Base-by-base conservation (phyloP, 139 green algal species). In the Limnomonas spitsbergensis region DNA sequence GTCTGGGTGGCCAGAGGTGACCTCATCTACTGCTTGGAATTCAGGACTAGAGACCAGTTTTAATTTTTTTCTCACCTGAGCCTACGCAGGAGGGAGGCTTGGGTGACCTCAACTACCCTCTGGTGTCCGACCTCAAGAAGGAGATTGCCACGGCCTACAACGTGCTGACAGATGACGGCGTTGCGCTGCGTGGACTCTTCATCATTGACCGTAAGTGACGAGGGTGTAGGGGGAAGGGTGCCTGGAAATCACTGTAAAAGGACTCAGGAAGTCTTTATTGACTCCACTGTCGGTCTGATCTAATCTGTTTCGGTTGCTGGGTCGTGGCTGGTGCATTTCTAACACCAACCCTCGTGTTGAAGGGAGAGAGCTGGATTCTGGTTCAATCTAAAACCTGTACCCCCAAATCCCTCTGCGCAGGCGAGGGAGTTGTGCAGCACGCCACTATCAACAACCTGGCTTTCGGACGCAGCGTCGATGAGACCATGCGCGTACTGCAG, bases 51-150 rank as follows among this genome's bases (percentile, higher is more conserved):
- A n/a, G n/a, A n/a, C n/a, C n/a, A n/a, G n/a, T 61, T 61, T 61
- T 61, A 14, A 61, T 20, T 20, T 61, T 20, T 61, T 20, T 61
- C 14, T 20, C 14, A 29, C 47, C 14, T 61, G 47, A 61, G 14
- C 29, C 56, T 70, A 32, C 29, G 29, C 68, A 74, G 39, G 88
- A 95, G 82, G 87, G 86, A 66, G 96, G 96, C 40, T 76, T 99
- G 29, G 96, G 96, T 71, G 96, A 99, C 86, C 85, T 99, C 38
- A 81, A 82, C 32, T 99, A 98, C 90, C 96, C 96, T 9, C 88
- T 99, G 77, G 96, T 99, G 24, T 91, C 96, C 54, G 96, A 99
- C 86, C 81, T 99, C 32, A 99, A 97, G 87, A 93, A 93, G 42
- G 71, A 73, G 38, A 77, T 77, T 38, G 26, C 7, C 40, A 3